These are phyloP conservation scores for Backusella circina DNA, from an alignment of 192 early-diverging fungal genomes.

Conservation along the genomic window DNA sequence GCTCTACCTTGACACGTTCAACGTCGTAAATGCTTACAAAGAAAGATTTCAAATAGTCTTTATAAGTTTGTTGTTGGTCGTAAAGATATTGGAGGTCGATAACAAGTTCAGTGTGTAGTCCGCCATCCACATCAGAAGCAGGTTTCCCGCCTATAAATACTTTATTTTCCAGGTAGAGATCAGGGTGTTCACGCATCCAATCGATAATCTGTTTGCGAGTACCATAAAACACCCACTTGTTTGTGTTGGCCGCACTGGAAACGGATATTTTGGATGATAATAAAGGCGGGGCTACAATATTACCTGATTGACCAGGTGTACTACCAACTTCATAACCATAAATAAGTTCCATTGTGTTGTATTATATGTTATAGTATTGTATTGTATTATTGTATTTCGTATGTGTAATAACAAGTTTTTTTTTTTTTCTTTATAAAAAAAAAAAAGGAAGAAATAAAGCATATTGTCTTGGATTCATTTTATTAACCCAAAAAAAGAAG, in stretches of 20 bases:
- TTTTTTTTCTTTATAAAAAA: no score
- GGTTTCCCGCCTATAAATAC: constrained; percentile 36
- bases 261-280: constrained; percentile 40
- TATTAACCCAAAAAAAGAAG: background rate
- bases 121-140: background rate
- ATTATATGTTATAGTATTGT: background rate
- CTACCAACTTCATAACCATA: constrained; percentile 34
- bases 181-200: constrained; percentile 36
- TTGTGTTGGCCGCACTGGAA: constrained; percentile 37
- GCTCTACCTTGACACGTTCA: constrained; percentile 38
- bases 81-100: constrained; percentile 42
- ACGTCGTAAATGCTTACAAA: constrained; percentile 35
- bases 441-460: background rate
- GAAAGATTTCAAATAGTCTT: constrained; percentile 37
- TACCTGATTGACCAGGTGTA: background rate
- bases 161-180: constrained; percentile 30
- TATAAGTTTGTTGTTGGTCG: constrained; percentile 39
- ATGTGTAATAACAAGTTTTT: background rate
- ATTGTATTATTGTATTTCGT: background rate
- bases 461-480: background rate
- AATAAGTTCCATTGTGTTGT: constrained; percentile 13
- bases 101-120: constrained; percentile 37
- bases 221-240: constrained; percentile 45
- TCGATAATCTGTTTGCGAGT: constrained; percentile 45
- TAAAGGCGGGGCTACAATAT: constrained; percentile 43